A percentile compares a stretch with the other conserved stretches of the same genome.
These are phyloP conservation scores for Aureobasidium sp. DNA, from an alignment of 2,329 filamentous ascomycete genomes.

Conservation along the genomic window DNA sequence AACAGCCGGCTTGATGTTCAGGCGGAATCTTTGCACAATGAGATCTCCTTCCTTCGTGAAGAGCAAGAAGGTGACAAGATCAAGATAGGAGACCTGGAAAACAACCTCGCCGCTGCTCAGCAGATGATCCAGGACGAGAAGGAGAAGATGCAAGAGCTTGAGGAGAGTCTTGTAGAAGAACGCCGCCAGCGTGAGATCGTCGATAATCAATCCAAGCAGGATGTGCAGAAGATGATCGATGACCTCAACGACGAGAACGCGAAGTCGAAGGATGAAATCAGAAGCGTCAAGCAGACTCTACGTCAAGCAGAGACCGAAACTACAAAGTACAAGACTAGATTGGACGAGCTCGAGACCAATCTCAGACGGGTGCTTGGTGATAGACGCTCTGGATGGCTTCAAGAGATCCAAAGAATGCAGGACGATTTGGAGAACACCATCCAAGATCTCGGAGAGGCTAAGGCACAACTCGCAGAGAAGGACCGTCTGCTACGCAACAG, in stretches of 20 bases:
- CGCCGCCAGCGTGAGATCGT: conserved; percentile 80
- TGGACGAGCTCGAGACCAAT: conserved; percentile 84
- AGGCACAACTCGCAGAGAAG: conserved; percentile 76
- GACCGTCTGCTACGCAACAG: conserved; percentile 84
- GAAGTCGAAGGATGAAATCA: conserved; percentile 75
- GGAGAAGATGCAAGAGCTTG: conserved; percentile 51
- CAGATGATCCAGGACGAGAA: conserved; percentile 76
- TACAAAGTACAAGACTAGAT: conserved; percentile 80
- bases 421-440: conserved; percentile 78
- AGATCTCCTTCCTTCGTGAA: conserved; percentile 90
- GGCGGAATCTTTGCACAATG: conserved; percentile 83
- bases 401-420: conserved; percentile 76
- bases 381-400: conserved; percentile 76
- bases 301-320: conserved; percentile 82
- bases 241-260: conserved; percentile 82
- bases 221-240: conserved; percentile 87
- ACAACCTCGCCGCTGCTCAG: conserved; percentile 70
- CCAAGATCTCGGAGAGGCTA: conserved; percentile 72
- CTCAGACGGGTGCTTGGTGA: conserved; percentile 79
- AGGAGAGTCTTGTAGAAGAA: conserved; percentile 67
- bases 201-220: conserved; percentile 83
- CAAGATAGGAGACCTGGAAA: conserved; percentile 88
- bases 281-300: conserved; percentile 73
- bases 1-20: conserved; percentile 82
- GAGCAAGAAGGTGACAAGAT: conserved; percentile 98